These are phyloP conservation scores for Claviceps paspali DNA, from an alignment of 2,329 filamentous ascomycete species.

Conservation along the genomic window DNA sequence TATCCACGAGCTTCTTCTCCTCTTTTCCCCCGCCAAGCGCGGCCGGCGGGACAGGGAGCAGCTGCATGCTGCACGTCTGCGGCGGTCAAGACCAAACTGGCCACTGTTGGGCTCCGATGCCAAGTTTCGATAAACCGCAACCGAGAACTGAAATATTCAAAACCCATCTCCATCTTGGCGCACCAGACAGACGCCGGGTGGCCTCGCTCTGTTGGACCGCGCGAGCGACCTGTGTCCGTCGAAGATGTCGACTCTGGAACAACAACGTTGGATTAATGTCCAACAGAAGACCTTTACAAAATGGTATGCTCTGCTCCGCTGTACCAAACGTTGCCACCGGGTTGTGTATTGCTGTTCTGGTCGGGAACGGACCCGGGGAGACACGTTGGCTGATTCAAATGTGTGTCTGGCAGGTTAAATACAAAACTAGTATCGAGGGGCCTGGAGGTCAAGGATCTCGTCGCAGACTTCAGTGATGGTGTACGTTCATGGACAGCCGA, in stretches of 20 bases:
- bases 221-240: slow-evolving; percentile 33
- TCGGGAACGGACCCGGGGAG: neutral
- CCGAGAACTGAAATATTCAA: slow-evolving; percentile 15
- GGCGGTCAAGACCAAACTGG: slow-evolving; percentile 27
- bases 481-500: slow-evolving; percentile 38
- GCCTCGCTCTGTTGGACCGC: slow-evolving; percentile 30
- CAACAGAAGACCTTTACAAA: slow-evolving; percentile 99
- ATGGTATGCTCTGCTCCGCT: slow-evolving; percentile 37
- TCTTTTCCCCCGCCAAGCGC: slow-evolving; percentile 4
- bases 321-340: neutral
- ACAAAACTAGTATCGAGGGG: slow-evolving; percentile 73
- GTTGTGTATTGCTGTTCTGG: neutral
- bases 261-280: slow-evolving; percentile 59
- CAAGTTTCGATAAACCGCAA: slow-evolving; percentile 4
- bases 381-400: slow-evolving; percentile 5
- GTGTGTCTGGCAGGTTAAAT: slow-evolving; percentile 57
- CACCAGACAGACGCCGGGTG: slow-evolving; percentile 20
- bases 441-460: slow-evolving; percentile 73
- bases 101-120: slow-evolving; percentile 8
- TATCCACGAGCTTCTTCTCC: slow-evolving; percentile 6
- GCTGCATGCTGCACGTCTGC: slow-evolving; percentile 32
- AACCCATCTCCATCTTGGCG: slow-evolving; percentile 20
- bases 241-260: slow-evolving; percentile 49
- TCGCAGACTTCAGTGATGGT: slow-evolving; percentile 81
- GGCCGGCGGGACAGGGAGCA: slow-evolving; percentile 29